Conservation (phyloP, 1,139 yeast species). For the Debaryomyces fabryi region DNA sequence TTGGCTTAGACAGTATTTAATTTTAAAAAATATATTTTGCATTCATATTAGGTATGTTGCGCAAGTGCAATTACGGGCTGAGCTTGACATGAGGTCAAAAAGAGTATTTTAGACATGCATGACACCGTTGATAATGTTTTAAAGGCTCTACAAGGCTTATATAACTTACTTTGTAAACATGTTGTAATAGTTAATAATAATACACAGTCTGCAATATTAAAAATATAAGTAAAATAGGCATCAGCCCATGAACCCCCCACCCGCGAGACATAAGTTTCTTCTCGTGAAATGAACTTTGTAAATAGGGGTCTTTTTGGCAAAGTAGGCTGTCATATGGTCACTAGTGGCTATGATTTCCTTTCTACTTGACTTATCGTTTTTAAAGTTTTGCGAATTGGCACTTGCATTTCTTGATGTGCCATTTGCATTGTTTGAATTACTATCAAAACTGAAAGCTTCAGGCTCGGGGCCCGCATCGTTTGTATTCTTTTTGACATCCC, state of each 20-base stretch:
- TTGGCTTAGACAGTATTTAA: neutral
- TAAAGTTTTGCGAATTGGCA: constrained; percentile 16
- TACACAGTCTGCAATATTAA: neutral
- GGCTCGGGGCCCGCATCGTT: constrained; percentile 81
- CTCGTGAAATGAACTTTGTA: constrained; percentile 91
- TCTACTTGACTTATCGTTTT: constrained; percentile 48
- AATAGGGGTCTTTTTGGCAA: constrained; percentile 92
- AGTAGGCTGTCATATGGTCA: constrained; percentile 92
- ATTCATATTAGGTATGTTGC: neutral
- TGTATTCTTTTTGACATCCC: constrained; percentile 92
- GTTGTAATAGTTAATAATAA: neutral
- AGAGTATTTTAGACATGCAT: neutral
- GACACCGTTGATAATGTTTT: neutral
- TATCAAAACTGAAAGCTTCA: constrained; percentile 57
- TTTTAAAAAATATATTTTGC: neutral
- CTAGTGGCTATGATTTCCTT: constrained; percentile 78
- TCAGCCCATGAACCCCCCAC: constrained; percentile 67
- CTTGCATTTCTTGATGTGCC: constrained; percentile 15
- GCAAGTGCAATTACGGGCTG: neutral
- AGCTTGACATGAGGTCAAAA: neutral
- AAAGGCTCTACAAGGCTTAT: neutral
- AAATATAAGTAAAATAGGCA: neutral
- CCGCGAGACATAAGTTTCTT: constrained; percentile 88
- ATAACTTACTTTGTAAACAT: neutral
- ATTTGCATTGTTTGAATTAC: constrained; percentile 14